Base-by-base conservation (phyloP, 768 basidiomycete species). In the Phlebiopsis gigantea region DNA sequence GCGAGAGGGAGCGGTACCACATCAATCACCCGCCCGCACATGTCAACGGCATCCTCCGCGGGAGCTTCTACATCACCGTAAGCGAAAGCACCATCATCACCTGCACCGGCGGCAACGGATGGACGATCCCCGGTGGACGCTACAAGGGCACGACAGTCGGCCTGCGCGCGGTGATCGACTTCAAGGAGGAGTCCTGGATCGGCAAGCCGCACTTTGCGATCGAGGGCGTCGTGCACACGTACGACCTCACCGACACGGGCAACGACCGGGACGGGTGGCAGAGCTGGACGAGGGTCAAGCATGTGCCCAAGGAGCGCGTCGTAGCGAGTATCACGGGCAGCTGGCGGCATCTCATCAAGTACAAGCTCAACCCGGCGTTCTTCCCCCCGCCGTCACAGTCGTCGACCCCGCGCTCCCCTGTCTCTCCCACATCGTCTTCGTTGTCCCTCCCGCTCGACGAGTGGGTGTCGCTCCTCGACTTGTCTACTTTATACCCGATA, bases 171-270 rank as follows among this genome's bases (percentile, higher is more conserved):
- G 79, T 98, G 62, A 82, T 97, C 56, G 92, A 95, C 65, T 98
- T 96, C 74, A 94, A 93, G 73, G 97, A 99, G 68, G 95, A 99
- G 90, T 90, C 90, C 2, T 98, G 95, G 95, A 78, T 97, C 45
- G 93, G 94, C 52, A 84, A 79, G 59, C 87, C 95, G 4, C 88
- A 89, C 60, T 96, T 88, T 77, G 72, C 87, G 44, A 60, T 90
- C 5, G 94, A 94, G 66, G 97, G 96, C 45, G 85, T 98, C 50
- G 84, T 99, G 51, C 93, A 96, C 73, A 82, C 82, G 24, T 90
- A 90, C 48, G 76, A 80, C 43, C 83, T 86, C 21, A 83, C 78
- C 52, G 80, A 84, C 48, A 77, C 75, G 5, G 50, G 19, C 9
- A 83, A 79, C 53, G 80, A 84, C 48, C 77, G 75, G 5, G 50